Conservation (phyloP, 352 stramenopile species). For the Phytophthora idaei region DNA sequence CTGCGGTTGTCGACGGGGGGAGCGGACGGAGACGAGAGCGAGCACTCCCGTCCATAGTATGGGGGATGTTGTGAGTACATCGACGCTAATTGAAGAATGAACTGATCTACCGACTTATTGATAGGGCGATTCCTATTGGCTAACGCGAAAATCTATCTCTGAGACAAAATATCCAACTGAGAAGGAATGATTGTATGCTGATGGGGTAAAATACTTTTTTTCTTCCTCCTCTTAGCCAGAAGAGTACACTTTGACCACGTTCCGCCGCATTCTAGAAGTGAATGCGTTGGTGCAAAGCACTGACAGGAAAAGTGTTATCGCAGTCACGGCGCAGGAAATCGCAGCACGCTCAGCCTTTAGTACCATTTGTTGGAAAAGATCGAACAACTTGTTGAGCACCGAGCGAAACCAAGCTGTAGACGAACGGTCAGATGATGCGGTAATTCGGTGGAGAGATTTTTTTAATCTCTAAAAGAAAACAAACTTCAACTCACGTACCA, state of each 20-base stretch:
- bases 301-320: slow-evolving; percentile 34
- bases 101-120: background rate
- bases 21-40: slow-evolving; percentile 46
- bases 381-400: slow-evolving; percentile 51
- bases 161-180: slow-evolving; percentile 8
- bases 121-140: slow-evolving; percentile 1
- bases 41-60: slow-evolving; percentile 24
- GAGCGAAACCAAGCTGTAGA: slow-evolving; percentile 54
- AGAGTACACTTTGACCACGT: slow-evolving; percentile 65
- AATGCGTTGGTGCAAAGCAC: slow-evolving; percentile 50
- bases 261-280: slow-evolving; percentile 48
- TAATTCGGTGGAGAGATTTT: background rate
- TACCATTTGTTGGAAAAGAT: slow-evolving; percentile 53
- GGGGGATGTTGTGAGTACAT: slow-evolving; percentile 33
- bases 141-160: background rate
- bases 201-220: background rate
- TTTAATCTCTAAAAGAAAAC: background rate
- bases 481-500: slow-evolving; percentile 32
- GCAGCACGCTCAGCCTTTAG: slow-evolving; percentile 41
- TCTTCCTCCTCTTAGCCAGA: slow-evolving; percentile 5
- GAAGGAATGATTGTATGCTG: background rate
- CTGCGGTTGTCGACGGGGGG: slow-evolving; percentile 34
- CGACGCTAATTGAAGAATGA: slow-evolving; percentile 21
- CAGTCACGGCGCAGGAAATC: slow-evolving; percentile 38
- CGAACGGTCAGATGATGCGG: slow-evolving; percentile 24